These are phyloP conservation scores for Fraxinus greggii DNA, from an alignment of 305 asterid genomes.

Conservation along the genomic window DNA sequence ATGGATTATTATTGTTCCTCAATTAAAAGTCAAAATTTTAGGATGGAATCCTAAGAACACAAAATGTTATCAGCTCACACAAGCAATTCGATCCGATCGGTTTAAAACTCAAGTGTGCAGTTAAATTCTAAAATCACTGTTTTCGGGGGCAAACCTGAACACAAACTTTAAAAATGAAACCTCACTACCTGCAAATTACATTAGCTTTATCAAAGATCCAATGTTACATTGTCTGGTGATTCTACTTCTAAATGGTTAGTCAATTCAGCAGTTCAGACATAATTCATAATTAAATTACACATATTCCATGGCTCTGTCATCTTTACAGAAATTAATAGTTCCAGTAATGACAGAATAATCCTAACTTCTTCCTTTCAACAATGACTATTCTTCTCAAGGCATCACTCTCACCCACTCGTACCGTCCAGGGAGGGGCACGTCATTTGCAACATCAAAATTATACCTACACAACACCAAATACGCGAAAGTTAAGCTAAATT, in stretches of 20 bases:
- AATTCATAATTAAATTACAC: constrained; percentile 34
- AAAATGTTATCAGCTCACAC: not conserved
- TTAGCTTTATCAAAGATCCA: constrained; percentile 35
- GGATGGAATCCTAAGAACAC: no score
- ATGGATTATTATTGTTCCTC: no score
- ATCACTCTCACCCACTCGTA: constrained; percentile 65
- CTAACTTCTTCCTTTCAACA: constrained; percentile 30
- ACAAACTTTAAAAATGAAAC: not conserved
- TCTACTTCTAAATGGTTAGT: constrained; percentile 43
- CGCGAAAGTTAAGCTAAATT: not conserved
- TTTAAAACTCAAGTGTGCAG: not conserved
- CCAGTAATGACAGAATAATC: constrained; percentile 26
- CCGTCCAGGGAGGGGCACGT: constrained; percentile 69
- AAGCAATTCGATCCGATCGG: no score
- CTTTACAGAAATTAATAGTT: constrained; percentile 29
- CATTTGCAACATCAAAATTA: constrained; percentile 66
- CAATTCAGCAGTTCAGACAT: constrained; percentile 38
- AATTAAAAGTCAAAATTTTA: not conserved
- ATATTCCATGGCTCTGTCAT: constrained; percentile 30
- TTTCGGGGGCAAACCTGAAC: not conserved
- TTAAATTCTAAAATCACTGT: not conserved
- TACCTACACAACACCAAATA: constrained; percentile 45
- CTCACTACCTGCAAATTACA: constrained; percentile 38
- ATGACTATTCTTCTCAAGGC: constrained; percentile 33
- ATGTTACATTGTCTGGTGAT: constrained; percentile 39